Evolutionary conservation across 768 basidiomycete species (phyloP).

Genomic region (Dentipellis fragilis): DNA sequence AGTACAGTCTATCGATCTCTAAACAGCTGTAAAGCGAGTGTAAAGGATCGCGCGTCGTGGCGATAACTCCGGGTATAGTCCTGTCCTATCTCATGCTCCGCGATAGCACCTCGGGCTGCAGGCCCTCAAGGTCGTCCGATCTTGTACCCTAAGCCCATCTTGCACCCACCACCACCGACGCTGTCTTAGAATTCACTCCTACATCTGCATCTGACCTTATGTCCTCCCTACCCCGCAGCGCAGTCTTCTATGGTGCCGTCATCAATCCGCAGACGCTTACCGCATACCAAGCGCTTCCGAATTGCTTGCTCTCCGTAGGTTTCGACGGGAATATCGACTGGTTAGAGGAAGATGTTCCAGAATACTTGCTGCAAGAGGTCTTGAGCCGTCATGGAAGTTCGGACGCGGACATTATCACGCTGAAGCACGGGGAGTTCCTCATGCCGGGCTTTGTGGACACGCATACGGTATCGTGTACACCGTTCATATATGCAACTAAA

Average conservation of each 20-base stretch:
- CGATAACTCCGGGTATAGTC: not conserved
- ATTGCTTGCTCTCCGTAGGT: conserved; percentile 45
- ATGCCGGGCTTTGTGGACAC: conserved; percentile 90
- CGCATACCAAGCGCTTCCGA: conserved; percentile 35
- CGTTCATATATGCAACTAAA: not conserved
- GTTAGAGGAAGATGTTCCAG: conserved; percentile 51
- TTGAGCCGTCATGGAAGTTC: conserved; percentile 40
- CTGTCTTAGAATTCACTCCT: not conserved
- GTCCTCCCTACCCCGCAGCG: not conserved
- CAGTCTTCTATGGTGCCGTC: conserved; percentile 45
- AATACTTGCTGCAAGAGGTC: conserved; percentile 35
- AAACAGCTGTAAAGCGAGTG: too few relatives aligned
- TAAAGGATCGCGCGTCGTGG: too few relatives aligned
- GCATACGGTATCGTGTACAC: conserved; percentile 50
- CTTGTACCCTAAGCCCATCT: not conserved
- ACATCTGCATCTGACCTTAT: not conserved
- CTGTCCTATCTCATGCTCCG: too few relatives aligned
- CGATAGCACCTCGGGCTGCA: too few relatives aligned
- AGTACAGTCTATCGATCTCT: too few relatives aligned
- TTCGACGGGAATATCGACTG: conserved; percentile 53
- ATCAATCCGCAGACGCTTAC: conserved; percentile 41
- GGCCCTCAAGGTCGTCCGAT: too few relatives aligned
- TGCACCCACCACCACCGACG: not conserved
- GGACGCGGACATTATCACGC: conserved; percentile 25
- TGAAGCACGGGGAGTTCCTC: conserved; percentile 46